Percentiles rank a stretch among this genome's conserved stretches.
Conservation (phyloP, 2,329 filamentous ascomycete genomes). For the Nectriaceae sp. region DNA sequence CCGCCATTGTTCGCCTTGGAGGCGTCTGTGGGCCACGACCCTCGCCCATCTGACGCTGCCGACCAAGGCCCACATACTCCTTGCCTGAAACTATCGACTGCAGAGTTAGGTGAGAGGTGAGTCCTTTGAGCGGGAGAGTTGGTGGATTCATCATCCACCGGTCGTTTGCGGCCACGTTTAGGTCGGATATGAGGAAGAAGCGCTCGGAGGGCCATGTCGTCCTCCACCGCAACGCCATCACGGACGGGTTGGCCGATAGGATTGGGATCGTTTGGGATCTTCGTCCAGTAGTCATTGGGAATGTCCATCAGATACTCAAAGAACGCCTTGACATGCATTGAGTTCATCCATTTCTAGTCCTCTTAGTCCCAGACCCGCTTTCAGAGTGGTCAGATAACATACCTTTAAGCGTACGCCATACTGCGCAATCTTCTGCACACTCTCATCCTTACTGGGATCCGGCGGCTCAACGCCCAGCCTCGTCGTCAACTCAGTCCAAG, state of each 20-base stretch:
- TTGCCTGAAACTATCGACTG: conserved; percentile 41
- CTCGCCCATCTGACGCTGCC: conserved; percentile 16
- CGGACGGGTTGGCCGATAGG: conserved; percentile 66
- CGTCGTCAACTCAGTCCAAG: conserved; percentile 86
- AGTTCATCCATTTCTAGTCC: conserved; percentile 88
- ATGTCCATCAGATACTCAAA: conserved; percentile 87
- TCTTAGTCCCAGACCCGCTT: background rate
- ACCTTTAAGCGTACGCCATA: conserved; percentile 93
- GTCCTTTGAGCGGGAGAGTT: conserved; percentile 60
- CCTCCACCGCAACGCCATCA: conserved; percentile 82
- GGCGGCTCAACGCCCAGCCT: conserved; percentile 88
- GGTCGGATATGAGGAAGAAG: conserved; percentile 75
- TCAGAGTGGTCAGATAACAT: conserved; percentile 10
- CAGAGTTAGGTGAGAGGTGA: conserved; percentile 56
- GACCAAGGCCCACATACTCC: conserved; percentile 49
- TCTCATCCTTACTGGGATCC: conserved; percentile 79
- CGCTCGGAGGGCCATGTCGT: conserved; percentile 84
- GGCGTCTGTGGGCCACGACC: conserved; percentile 51
- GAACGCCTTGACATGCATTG: conserved; percentile 93
- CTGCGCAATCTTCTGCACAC: conserved; percentile 90
- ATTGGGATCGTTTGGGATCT: conserved; percentile 67
- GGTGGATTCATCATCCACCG: conserved; percentile 59
- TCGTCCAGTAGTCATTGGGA: conserved; percentile 75
- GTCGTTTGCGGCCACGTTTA: conserved; percentile 63
- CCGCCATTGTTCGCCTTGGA: conserved; percentile 40